Conservation (phyloP, 2,329 filamentous ascomycete species). For the Mycogone perniciosa region DNA sequence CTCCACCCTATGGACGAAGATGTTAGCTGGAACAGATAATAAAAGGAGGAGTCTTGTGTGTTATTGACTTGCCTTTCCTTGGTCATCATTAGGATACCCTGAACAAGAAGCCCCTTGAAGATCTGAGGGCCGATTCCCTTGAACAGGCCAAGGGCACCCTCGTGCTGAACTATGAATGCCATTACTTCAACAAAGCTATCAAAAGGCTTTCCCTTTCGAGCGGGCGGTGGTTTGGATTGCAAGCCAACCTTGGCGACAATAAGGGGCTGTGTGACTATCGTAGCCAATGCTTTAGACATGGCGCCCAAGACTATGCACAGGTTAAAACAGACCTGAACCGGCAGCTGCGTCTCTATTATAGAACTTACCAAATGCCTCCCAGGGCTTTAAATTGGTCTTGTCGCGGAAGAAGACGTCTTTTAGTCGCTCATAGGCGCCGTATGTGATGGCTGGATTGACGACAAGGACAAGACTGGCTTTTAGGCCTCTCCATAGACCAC, state of each 20-base stretch:
- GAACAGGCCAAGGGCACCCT: constrained; percentile 79
- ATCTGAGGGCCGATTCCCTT: constrained; percentile 96
- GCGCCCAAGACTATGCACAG: constrained; percentile 68
- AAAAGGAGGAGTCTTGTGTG: not conserved
- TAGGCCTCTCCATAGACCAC: constrained; percentile 86
- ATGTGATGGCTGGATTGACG: constrained; percentile 94
- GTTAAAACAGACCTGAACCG: not conserved
- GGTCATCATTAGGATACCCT: constrained; percentile 97
- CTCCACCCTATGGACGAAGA: constrained; percentile 58
- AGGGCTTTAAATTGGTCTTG: constrained; percentile 66
- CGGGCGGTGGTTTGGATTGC: constrained; percentile 84
- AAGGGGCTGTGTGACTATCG: constrained; percentile 84
- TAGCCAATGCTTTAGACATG: constrained; percentile 86
- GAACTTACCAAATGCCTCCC: constrained; percentile 83
- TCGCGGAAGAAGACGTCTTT: constrained; percentile 72
- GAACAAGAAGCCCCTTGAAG: constrained; percentile 84
- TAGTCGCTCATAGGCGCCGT: constrained; percentile 89
- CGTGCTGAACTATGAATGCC: constrained; percentile 84
- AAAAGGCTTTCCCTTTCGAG: constrained; percentile 82
- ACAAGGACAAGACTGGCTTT: constrained; percentile 95
- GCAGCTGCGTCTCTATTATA: not conserved
- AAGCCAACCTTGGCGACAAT: constrained; percentile 97
- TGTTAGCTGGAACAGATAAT: constrained; percentile 14
- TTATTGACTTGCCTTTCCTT: constrained; percentile 70
- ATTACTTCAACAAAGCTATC: constrained; percentile 92